These are phyloP conservation scores for Daedaleopsis nitida DNA, from an alignment of 768 basidiomycete species.

Conservation along the genomic window DNA sequence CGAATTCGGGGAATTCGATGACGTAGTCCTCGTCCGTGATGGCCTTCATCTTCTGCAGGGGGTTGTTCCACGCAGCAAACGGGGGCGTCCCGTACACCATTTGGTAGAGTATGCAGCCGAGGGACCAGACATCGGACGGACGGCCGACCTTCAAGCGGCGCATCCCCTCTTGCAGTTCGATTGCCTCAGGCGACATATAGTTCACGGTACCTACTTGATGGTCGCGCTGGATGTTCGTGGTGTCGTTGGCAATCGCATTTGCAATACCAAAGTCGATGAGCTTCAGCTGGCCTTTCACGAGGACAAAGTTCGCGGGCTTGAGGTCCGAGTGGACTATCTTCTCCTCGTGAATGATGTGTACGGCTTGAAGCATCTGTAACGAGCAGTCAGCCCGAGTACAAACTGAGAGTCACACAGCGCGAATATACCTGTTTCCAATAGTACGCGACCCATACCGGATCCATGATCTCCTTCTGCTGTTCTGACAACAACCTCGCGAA, in stretches of 20 bases:
- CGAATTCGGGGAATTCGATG: slow-evolving; percentile 82
- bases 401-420: neutral
- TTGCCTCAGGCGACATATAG: slow-evolving; percentile 98
- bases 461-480: slow-evolving; percentile 79
- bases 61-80: slow-evolving; percentile 76
- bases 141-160: slow-evolving; percentile 92
- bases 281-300: slow-evolving; percentile 94
- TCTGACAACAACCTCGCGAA: slow-evolving; percentile 82
- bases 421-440: slow-evolving; percentile 94
- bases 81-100: slow-evolving; percentile 97
- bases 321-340: slow-evolving; percentile 99
- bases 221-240: slow-evolving; percentile 96
- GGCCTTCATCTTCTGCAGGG: slow-evolving; percentile 90
- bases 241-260: slow-evolving; percentile 97
- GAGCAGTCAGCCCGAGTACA: neutral
- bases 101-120: slow-evolving; percentile 97
- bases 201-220: slow-evolving; percentile 97
- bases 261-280: slow-evolving; percentile 99
- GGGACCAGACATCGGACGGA: slow-evolving; percentile 95
- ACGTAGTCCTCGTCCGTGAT: slow-evolving; percentile 78
- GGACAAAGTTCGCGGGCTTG: slow-evolving; percentile 97
- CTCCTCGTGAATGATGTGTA: slow-evolving; percentile 97
- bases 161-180: slow-evolving; percentile 85
- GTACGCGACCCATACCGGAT: slow-evolving; percentile 93
- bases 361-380: slow-evolving; percentile 93